Conservation (phyloP, 148 eudicot species). For the Vaccinium myrtillus region DNA sequence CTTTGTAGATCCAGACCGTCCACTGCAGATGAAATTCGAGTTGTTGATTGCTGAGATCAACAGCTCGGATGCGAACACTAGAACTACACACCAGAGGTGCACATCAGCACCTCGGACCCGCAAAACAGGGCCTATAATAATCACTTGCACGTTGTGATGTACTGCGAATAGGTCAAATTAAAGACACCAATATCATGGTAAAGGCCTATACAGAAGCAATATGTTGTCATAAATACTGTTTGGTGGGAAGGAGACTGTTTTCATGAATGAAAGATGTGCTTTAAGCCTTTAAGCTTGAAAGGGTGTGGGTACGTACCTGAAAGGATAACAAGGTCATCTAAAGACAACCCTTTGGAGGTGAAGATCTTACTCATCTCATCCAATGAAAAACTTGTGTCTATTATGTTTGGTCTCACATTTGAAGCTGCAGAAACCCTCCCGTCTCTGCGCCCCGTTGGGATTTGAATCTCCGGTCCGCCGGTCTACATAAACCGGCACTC, state of each 20-base stretch:
- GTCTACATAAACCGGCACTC: conserved; percentile 24
- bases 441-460: conserved; percentile 68
- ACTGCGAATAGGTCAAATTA: neutral
- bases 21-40: no score
- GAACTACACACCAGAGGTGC: no score
- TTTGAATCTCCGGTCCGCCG: conserved; percentile 60
- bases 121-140: neutral
- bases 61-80: no score
- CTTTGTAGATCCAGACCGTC: no score
- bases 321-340: conserved; percentile 61
- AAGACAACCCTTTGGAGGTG: conserved; percentile 54
- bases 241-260: neutral
- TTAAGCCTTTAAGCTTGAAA: neutral
- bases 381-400: conserved; percentile 64
- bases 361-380: conserved; percentile 55
- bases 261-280: neutral
- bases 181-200: neutral
- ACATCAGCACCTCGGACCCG: neutral
- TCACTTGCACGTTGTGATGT: neutral
- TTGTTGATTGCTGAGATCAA: no score
- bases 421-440: conserved; percentile 51
- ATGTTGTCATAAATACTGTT: neutral
- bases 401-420: conserved; percentile 64
- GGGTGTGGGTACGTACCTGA: conserved; percentile 76
- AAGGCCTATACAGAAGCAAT: neutral